Conservation (phyloP, 2,329 filamentous ascomycete species). For the Botrytis deweyae region DNA sequence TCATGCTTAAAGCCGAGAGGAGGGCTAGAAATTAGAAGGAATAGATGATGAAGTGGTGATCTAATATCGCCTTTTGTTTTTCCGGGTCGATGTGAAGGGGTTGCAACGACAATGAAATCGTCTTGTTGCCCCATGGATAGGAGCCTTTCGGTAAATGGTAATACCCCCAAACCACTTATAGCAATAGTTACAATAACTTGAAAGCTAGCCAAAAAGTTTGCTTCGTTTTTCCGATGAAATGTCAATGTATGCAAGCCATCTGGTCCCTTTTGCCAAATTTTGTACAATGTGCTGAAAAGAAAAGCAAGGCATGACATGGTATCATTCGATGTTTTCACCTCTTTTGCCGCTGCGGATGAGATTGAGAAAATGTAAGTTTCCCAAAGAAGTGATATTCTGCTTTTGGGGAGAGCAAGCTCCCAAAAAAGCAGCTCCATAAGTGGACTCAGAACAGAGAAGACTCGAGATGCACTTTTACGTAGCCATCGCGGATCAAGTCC, state of each 20-base stretch:
- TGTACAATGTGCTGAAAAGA: constrained; percentile 66
- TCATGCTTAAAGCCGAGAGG: constrained; percentile 33
- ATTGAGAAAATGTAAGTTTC: constrained; percentile 60
- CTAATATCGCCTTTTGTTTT: constrained; percentile 53
- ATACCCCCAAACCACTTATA: constrained; percentile 52
- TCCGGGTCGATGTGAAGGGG: constrained; percentile 58
- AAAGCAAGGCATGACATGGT: constrained; percentile 76
- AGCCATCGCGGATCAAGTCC: constrained; percentile 85
- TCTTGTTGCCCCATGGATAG: constrained; percentile 52
- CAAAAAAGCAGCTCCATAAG: constrained; percentile 61
- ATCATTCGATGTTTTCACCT: constrained; percentile 84
- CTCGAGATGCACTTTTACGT: constrained; percentile 63
- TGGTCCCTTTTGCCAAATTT: constrained; percentile 63
- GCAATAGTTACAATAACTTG: constrained; percentile 51
- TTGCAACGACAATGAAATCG: constrained; percentile 61
- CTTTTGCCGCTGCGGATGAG: constrained; percentile 71
- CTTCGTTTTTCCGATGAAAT: constrained; percentile 22
- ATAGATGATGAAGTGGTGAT: constrained; percentile 65
- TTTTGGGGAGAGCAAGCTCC: constrained; percentile 62
- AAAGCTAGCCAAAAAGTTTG: constrained; percentile 56
- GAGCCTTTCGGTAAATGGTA: constrained; percentile 64
- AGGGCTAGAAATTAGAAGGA: constrained; percentile 51
- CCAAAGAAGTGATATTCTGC: constrained; percentile 57
- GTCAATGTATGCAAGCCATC: constrained; percentile 30
- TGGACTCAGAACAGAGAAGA: constrained; percentile 63